Evolutionary conservation across 495 filamentous ascomycete genomes (phyloP), one percentile per base, ranked within the genome.

Genomic region (Podospora sp.): DNA sequence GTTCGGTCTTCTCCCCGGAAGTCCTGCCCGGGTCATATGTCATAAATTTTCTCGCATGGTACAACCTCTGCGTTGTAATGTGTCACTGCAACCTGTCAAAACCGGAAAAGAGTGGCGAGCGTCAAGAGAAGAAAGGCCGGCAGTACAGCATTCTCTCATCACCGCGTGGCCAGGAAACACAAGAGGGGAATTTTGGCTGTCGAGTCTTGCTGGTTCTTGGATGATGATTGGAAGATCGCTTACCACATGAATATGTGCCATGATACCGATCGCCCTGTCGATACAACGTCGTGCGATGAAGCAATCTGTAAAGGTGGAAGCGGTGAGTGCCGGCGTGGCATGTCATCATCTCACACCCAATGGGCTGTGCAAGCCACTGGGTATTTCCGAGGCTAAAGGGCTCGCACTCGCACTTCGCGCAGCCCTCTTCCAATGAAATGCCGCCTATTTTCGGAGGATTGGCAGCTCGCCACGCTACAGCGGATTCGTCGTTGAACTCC

Each of bases 61-160:
- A 46, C 22, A 46, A 68, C 66, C 21, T 55, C 53, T 68, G 66
- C 62, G 66, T 24, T 68, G 66, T 68, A 64, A 51, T 35, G 61
- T 68, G 40, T 56, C 7, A 59, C 62, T 46, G 61, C 51, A 22
- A 53, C 50, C 9, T 29, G 6, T 27, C 59, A 11, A 25, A 62
- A 26, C 29, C 16, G 35, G 35, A 40, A 0, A 24, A 8, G 20
- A 18, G 59, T 49, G 36, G 33, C 59, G 59, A 62, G 0, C 0
- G 22, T 25, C 59, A 62, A 20, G 11, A 18, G 33, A 26, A 46
- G 1, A 20, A 26, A n/a, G 2, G 12, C 1, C 16, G 6, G 9
- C 20, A 24, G 33, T 50, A 12, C 35, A n/a, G n/a, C 21, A 22
- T 5, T 14, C 0, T 20, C 5, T 55, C 21, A 6, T 22, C 52